Evolutionary conservation across 2,329 filamentous ascomycete species (phyloP).

Genomic region (Aspergillus neoniger): DNA sequence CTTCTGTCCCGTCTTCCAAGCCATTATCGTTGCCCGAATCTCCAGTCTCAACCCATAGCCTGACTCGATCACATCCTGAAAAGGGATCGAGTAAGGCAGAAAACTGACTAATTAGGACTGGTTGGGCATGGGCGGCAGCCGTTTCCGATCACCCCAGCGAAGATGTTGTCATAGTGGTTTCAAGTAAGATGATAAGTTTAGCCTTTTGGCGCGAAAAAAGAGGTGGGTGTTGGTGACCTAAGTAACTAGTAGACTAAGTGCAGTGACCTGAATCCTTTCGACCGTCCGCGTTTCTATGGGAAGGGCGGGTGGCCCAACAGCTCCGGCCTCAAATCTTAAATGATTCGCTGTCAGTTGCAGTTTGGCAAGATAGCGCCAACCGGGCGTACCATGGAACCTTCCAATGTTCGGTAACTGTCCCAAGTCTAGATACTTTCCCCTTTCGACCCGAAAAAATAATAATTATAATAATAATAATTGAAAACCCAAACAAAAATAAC

Average conservation of each 20-base stretch:
- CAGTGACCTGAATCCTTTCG: not conserved
- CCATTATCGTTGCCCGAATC: not conserved
- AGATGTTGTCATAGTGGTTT: slow-evolving; percentile 7
- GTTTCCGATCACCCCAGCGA: not conserved
- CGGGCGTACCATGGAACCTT: slow-evolving; percentile 4
- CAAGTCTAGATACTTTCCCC: not conserved
- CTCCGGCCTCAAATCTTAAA: not conserved
- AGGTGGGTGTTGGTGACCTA: not conserved
- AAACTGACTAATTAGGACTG: slow-evolving; percentile 4
- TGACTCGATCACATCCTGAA: not conserved
- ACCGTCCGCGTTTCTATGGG: too few species aligned
- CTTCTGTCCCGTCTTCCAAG: slow-evolving; percentile 1
- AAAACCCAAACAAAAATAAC: too few species aligned
- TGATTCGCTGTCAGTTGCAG: slow-evolving; percentile 1
- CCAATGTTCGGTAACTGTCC: not conserved
- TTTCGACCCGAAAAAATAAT: too few species aligned
- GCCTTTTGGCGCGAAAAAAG: not conserved
- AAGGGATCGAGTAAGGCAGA: slow-evolving; percentile 13
- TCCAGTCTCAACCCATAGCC: not conserved
- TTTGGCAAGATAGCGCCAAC: not conserved
- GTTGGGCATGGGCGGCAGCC: not conserved
- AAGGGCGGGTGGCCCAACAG: not conserved
- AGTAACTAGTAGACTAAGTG: not conserved
- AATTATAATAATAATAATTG: too few species aligned
- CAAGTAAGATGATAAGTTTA: slow-evolving; percentile 5